A percentile compares a stretch with the other conserved stretches of the same genome.
phyloP scores from a whole-genome alignment of 305 asterid genomes.

The Rubia balearica region DNA sequence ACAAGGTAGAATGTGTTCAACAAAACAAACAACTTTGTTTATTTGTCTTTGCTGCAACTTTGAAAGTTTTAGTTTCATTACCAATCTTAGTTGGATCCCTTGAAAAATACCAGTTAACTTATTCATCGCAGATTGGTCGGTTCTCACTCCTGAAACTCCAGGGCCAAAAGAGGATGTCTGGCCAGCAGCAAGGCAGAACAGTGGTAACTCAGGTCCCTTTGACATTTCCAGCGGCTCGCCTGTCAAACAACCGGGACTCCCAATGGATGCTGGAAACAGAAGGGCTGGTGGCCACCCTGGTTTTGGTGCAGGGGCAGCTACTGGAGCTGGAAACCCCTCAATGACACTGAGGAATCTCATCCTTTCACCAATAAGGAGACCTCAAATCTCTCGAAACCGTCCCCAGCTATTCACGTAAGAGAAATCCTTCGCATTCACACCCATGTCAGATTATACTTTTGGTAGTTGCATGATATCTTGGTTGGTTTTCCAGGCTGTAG shows the following conservation, averaged over 20 bases:
- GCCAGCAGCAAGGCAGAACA: slow-evolving; percentile 54
- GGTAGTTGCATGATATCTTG: not conserved
- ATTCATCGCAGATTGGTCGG: slow-evolving; percentile 44
- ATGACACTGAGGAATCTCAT: slow-evolving; percentile 28
- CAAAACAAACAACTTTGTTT: not conserved
- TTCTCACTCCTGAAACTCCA: slow-evolving; percentile 94
- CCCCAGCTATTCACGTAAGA: slow-evolving; percentile 24
- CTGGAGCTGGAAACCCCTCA: slow-evolving; percentile 23
- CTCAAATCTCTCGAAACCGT: slow-evolving; percentile 28
- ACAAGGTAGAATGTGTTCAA: not conserved
- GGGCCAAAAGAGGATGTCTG: slow-evolving; percentile 88
- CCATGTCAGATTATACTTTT: not conserved
- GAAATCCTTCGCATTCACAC: not conserved
- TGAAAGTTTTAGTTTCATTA: slow-evolving; percentile 6
- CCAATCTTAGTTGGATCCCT: slow-evolving; percentile 11
- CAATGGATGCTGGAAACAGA: slow-evolving; percentile 19
- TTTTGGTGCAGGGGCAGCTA: slow-evolving; percentile 19
- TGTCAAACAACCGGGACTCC: slow-evolving; percentile 16
- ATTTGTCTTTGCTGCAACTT: not conserved
- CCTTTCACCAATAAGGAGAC: slow-evolving; percentile 34
- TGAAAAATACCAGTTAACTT: slow-evolving; percentile 22
- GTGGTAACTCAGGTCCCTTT: slow-evolving; percentile 41
- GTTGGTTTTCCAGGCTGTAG: slow-evolving; percentile 17
- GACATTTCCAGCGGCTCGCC: slow-evolving; percentile 26
- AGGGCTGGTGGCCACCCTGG: slow-evolving; percentile 18